Percentiles rank a stretch among this genome's conserved stretches.
phyloP scores from a whole-genome alignment of 352 stramenopile species.

The Phytophthora lateralis region DNA sequence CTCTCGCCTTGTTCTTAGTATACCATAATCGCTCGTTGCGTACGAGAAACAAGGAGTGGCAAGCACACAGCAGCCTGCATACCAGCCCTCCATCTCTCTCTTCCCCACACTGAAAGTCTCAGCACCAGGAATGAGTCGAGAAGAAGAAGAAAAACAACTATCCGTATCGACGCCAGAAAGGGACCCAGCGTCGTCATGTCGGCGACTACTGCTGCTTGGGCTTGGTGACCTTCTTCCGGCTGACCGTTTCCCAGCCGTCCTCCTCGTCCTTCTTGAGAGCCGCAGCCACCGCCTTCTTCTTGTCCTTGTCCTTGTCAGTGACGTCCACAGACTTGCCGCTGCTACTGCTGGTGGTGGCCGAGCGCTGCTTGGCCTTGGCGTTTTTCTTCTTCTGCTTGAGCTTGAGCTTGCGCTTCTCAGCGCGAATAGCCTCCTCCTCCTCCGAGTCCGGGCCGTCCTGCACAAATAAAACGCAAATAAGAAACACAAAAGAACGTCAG shows the following conservation, averaged over 20 bases:
- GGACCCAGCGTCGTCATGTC: slow-evolving; percentile 11
- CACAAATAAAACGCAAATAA: neutral
- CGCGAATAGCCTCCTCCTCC: slow-evolving; percentile 75
- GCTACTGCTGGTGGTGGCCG: slow-evolving; percentile 15
- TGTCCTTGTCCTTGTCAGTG: slow-evolving; percentile 53
- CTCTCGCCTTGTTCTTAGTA: slow-evolving; percentile 31
- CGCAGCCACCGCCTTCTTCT: slow-evolving; percentile 45
- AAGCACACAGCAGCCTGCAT: neutral
- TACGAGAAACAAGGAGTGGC: slow-evolving; percentile 24
- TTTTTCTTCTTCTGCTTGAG: slow-evolving; percentile 85
- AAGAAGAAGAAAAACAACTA: slow-evolving; percentile 28
- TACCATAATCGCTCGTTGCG: slow-evolving; percentile 35
- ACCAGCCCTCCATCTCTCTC: slow-evolving; percentile 11
- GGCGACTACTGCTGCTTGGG: slow-evolving; percentile 63
- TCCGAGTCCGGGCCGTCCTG: slow-evolving; percentile 81
- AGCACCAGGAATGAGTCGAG: slow-evolving; percentile 5
- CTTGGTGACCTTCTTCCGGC: slow-evolving; percentile 63
- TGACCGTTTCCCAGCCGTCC: slow-evolving; percentile 84
- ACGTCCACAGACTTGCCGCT: slow-evolving; percentile 31
- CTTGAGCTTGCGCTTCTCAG: slow-evolving; percentile 83
- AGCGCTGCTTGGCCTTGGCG: slow-evolving; percentile 72
- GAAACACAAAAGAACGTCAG: neutral
- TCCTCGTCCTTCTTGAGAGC: slow-evolving; percentile 71
- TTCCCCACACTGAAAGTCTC: neutral
- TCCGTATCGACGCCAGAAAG: slow-evolving; percentile 7